phyloP scores from a whole-genome alignment of 2,329 filamentous ascomycete genomes.

The Grosmannia serpens region DNA sequence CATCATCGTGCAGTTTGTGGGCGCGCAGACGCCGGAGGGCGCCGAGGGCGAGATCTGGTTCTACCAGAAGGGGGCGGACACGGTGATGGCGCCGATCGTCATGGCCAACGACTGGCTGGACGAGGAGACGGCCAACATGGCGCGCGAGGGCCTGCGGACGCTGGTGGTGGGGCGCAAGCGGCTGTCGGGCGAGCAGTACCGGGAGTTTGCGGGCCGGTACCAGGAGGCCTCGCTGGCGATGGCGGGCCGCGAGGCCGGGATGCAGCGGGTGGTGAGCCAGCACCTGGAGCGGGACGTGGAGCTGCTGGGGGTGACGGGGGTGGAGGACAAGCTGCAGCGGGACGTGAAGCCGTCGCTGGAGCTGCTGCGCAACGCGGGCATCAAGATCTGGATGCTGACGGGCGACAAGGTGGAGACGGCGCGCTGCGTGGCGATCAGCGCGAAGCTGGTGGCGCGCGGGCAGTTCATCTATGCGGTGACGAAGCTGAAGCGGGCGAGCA shows the following conservation, averaged over 20 bases:
- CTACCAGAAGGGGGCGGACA: conserved; percentile 96
- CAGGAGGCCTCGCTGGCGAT: conserved; percentile 73
- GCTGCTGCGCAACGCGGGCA: conserved; percentile 87
- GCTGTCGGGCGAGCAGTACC: conserved; percentile 67
- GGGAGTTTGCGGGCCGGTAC: conserved; percentile 64
- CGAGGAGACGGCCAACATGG: conserved; percentile 99
- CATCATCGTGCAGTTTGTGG: conserved; percentile 77
- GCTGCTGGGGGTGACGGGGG: conserved; percentile 90
- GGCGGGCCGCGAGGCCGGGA: conserved; percentile 65
- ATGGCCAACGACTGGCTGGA: conserved; percentile 97
- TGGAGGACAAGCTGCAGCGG: conserved; percentile 91
- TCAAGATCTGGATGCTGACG: conserved; percentile 99
- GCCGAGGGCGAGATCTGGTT: conserved; percentile 82
- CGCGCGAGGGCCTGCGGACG: conserved; percentile 85
- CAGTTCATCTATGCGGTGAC: conserved; percentile 94
- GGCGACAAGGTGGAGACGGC: conserved; percentile 98
- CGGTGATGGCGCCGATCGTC: conserved; percentile 94
- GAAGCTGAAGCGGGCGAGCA: conserved; percentile 74
- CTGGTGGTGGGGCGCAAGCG: conserved; percentile 89
- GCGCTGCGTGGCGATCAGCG: conserved; percentile 87
- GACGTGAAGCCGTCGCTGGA: conserved; percentile 95
- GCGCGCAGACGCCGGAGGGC: conserved; percentile 32
- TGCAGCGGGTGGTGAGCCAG: conserved; percentile 68
- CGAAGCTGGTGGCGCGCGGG: conserved; percentile 83
- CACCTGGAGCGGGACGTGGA: conserved; percentile 83